Evolutionary conservation across 345 rosid species (phyloP).

Genomic region (Gossypium herbaceum): DNA sequence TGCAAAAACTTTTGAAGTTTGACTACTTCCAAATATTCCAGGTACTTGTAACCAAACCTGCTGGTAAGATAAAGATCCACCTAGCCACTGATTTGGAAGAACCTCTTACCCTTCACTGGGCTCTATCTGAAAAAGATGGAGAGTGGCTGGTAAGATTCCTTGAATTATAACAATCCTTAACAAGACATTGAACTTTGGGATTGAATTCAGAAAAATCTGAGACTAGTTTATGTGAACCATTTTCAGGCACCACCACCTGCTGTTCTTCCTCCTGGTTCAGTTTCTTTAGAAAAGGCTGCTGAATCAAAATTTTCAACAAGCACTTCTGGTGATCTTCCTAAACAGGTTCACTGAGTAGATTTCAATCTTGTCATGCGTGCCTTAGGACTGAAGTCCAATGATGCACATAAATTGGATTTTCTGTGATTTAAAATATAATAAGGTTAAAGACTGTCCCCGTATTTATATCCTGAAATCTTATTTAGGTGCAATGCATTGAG

Average conservation of each 20-base stretch:
- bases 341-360: conserved; percentile 46
- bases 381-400: neutral
- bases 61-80: conserved; percentile 60
- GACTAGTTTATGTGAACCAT: conserved; percentile 26
- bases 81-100: conserved; percentile 68
- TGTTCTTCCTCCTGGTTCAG: conserved; percentile 72
- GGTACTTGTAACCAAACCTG: conserved; percentile 71
- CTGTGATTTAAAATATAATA: conserved; percentile 1
- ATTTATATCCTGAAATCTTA: conserved; percentile 16
- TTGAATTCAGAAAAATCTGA: conserved; percentile 13
- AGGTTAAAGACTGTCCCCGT: conserved; percentile 9
- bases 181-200: conserved; percentile 7
- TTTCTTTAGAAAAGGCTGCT: conserved; percentile 48
- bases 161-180: conserved; percentile 1
- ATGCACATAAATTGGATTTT: neutral
- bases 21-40: conserved; percentile 25
- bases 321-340: conserved; percentile 45
- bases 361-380: conserved; percentile 14
- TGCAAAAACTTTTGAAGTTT: conserved; percentile 15
- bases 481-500: conserved; percentile 73
- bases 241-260: conserved; percentile 77
- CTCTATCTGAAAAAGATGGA: conserved; percentile 70
- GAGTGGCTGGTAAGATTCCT: conserved; percentile 87
- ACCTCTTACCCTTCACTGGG: conserved; percentile 89
- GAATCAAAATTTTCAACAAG: conserved; percentile 49